Evolutionary conservation across 225 moss, liverwort and hornwort species (phyloP).

Genomic region (Sphagnum contortum): DNA sequence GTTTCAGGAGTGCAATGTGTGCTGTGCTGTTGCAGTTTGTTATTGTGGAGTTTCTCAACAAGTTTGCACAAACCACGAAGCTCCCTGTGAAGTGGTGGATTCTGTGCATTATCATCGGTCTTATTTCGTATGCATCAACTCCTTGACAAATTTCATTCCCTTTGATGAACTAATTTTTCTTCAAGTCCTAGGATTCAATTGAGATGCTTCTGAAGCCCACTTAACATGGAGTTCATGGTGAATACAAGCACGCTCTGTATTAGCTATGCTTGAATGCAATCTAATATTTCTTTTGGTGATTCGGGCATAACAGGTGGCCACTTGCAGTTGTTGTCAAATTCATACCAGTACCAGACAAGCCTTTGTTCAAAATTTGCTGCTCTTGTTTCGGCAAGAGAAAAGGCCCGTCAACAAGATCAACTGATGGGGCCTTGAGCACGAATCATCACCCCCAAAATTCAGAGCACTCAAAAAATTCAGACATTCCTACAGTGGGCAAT

Average conservation of each 20-base stretch:
- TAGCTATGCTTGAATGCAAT: background rate
- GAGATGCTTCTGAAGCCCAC: background rate
- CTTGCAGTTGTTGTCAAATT: conserved; percentile 54
- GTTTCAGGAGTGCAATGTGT: too few species aligned
- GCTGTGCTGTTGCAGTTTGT: conserved; percentile 40
- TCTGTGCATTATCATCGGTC: conserved; percentile 64
- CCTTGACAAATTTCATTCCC: background rate
- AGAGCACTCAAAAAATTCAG: too few species aligned
- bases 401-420: too few species aligned
- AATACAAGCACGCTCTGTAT: background rate
- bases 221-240: background rate
- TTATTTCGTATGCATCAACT: conserved; percentile 26
- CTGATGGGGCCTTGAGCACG: too few species aligned
- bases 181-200: background rate
- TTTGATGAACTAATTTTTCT: background rate
- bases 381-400: conserved; percentile 11
- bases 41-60: conserved; percentile 70
- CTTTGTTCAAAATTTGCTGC: conserved; percentile 16
- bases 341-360: conserved; percentile 40
- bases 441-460: too few species aligned
- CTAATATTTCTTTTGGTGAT: background rate
- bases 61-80: conserved; percentile 56
- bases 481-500: too few species aligned
- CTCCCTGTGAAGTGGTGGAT: conserved; percentile 54
- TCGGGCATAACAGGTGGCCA: conserved; percentile 51